Evolutionary conservation across 2,329 filamentous ascomycete genomes (phyloP), one percentile per base, ranked within the genome.

Genomic region (Celoporthe dispersa): DNA sequence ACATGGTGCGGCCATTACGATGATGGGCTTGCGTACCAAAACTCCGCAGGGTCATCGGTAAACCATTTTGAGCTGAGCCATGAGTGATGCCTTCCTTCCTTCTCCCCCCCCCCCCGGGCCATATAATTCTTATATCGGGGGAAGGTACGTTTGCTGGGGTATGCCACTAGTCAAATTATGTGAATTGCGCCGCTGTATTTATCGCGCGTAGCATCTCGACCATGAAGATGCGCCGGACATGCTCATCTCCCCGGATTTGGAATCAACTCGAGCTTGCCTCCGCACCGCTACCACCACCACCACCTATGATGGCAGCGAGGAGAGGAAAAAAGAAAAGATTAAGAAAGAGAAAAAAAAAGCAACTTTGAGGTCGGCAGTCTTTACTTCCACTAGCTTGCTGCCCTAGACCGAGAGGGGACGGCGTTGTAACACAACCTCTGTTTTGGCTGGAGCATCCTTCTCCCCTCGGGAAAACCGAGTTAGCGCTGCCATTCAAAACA

Each of bases 121-220:
- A 35, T 8, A 35, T 3, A 39, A 63, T 63, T 39, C 35, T 28
- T 63, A 9, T 63, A 44, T 44, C n/a, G 33, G 44, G 44, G 5
- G 14, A 11, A n/a, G 1, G 31, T 14, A 11, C 11, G 12, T 19
- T 22, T 37, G 48, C 33, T 9, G 0, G 22, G 44, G 19, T 65
- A 65, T 65, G 44, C 31, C 25, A 37, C 35, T 57, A 57, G 37
- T n/a, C 64, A 57, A 41, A 41, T 57, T 41, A 44, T 44, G 41
- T n/a, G 44, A 57, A 31, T n/a, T 31, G 14, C 53, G 28, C 25
- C 28, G 11, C n/a, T 31, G 53, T 14, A 57, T n/a, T 48, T 22
- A 33, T 31, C 28, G 22, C 28, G 22, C 44, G 25, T 16, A 57
- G 53, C 12, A 16, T 28, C 53, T 57, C 25, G 14, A 33, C 12